These are phyloP conservation scores for Cicer yamashitae DNA, from an alignment of 306 rosid species.

Conservation along the genomic window DNA sequence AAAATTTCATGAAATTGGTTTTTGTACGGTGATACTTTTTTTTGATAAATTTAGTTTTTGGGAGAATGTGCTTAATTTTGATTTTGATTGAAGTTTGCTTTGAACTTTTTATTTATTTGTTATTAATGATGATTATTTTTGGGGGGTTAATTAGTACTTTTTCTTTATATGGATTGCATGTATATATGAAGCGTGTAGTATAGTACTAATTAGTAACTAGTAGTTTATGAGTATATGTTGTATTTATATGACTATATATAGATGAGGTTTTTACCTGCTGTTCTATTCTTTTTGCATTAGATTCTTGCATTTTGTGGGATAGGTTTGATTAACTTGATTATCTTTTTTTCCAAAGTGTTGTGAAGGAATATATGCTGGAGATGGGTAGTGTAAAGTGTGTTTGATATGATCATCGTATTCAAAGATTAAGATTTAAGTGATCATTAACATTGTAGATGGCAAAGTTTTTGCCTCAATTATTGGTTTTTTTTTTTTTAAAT, in stretches of 20 bases:
- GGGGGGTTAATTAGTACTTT: background rate
- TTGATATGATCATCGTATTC: constrained; percentile 40
- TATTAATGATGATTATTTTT: background rate
- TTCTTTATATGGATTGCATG: constrained; percentile 14
- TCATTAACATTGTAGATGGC: constrained; percentile 5
- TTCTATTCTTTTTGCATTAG: constrained; percentile 47
- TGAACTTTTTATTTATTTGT: background rate
- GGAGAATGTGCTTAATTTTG: background rate
- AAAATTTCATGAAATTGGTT: background rate
- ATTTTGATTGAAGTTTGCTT: background rate
- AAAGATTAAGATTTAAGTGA: background rate
- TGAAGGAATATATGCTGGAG: constrained; percentile 69
- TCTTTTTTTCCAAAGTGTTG: constrained; percentile 55
- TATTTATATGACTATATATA: constrained; percentile 14
- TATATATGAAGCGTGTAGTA: background rate
- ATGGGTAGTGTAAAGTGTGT: constrained; percentile 49
- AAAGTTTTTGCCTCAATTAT: background rate
- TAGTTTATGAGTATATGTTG: background rate
- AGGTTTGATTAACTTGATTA: constrained; percentile 43
- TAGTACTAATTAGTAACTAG: too few relatives aligned
- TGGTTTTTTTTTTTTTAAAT: too few relatives aligned
- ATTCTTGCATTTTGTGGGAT: constrained; percentile 44
- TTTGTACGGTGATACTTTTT: background rate
- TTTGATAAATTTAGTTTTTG: background rate
- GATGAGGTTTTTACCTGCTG: background rate